Evolutionary conservation across 768 basidiomycete species (phyloP).

Genomic region (Russula sp.): DNA sequence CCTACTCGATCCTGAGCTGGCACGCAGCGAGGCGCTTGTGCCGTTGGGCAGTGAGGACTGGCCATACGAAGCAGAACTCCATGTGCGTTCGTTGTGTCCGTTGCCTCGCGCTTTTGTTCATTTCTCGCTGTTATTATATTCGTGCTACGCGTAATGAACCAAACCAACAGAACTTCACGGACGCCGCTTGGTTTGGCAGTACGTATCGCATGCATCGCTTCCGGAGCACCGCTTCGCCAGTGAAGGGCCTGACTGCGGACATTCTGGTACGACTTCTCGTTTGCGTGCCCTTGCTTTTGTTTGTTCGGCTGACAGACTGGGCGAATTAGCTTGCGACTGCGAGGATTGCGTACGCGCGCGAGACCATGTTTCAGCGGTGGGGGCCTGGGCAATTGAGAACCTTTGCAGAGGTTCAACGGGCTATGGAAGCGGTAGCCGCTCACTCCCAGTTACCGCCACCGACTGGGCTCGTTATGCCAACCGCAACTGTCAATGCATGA

Average conservation of each 20-base stretch:
- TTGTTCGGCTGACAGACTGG: background rate
- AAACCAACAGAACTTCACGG: conserved; percentile 42
- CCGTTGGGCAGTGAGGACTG: conserved; percentile 62
- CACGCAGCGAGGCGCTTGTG: conserved; percentile 44
- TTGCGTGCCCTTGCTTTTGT: background rate
- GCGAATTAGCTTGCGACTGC: conserved; percentile 58
- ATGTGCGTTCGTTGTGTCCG: conserved; percentile 40
- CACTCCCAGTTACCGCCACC: background rate
- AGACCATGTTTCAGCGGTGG: conserved; percentile 50
- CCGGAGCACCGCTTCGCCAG: conserved; percentile 66
- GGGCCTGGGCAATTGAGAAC: conserved; percentile 45
- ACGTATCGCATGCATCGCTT: conserved; percentile 82
- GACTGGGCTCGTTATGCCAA: background rate
- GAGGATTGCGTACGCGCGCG: conserved; percentile 52
- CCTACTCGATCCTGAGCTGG: conserved; percentile 53
- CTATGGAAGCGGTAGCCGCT: conserved; percentile 12
- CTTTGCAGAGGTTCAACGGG: conserved; percentile 25
- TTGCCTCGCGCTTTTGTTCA: background rate
- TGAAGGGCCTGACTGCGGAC: conserved; percentile 81
- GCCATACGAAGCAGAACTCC: conserved; percentile 66
- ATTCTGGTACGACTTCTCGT: conserved; percentile 52
- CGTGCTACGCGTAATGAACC: background rate
- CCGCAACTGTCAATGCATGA: conserved; percentile 2
- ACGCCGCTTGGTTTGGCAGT: conserved; percentile 42
- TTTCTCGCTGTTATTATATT: background rate